Conservation (phyloP, 2,329 filamentous ascomycete species). For the Nemania abortiva region DNA sequence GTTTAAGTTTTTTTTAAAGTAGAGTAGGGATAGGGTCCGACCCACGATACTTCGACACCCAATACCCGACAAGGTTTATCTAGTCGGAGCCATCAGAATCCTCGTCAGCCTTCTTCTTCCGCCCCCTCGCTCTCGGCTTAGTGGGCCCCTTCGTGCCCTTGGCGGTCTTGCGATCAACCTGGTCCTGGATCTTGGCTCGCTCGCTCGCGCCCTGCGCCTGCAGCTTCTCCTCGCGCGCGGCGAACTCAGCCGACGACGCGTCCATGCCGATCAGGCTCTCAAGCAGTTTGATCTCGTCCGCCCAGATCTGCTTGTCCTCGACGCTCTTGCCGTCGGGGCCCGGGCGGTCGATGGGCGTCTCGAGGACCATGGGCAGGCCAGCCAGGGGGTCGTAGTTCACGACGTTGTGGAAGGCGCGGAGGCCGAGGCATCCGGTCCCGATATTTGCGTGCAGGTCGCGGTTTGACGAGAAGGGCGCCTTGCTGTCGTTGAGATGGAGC, state of each 20-base stretch:
- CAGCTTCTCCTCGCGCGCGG: conserved; percentile 71
- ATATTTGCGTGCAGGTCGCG: conserved; percentile 97
- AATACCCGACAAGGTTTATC: not conserved
- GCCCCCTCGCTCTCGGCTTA: conserved; percentile 36
- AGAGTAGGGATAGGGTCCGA: not conserved
- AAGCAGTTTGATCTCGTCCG: conserved; percentile 92
- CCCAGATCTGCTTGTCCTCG: conserved; percentile 89
- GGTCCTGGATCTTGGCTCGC: conserved; percentile 79
- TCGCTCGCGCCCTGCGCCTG: conserved; percentile 76
- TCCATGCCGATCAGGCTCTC: conserved; percentile 91
- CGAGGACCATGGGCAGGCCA: conserved; percentile 88
- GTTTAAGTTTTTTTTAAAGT: not conserved
- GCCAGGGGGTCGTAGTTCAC: conserved; percentile 85
- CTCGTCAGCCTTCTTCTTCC: conserved; percentile 43
- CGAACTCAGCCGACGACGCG: conserved; percentile 78
- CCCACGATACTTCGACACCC: not conserved
- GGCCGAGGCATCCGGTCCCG: conserved; percentile 90
- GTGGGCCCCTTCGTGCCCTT: conserved; percentile 64
- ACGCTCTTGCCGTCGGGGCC: conserved; percentile 73
- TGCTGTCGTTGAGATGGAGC: conserved; percentile 94
- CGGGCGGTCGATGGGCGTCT: conserved; percentile 89
- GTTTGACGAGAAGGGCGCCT: conserved; percentile 84
- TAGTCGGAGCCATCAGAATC: conserved; percentile 46
- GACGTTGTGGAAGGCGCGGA: conserved; percentile 89
- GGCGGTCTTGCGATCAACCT: conserved; percentile 79